phyloP scores from a whole-genome alignment of 352 stramenopile species.

The Globisporangium nagaii region DNA sequence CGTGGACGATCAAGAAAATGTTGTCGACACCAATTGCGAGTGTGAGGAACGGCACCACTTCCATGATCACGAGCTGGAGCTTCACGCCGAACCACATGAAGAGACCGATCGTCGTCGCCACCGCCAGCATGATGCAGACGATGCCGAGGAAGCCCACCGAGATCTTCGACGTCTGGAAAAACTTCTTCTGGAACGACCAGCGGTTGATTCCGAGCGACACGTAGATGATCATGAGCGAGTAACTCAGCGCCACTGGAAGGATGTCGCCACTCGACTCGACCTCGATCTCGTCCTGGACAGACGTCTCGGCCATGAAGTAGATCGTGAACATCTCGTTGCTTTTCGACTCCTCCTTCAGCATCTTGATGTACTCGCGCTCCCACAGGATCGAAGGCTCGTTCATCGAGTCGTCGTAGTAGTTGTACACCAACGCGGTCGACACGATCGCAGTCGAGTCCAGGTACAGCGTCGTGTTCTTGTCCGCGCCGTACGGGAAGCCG shows the following conservation, averaged over 20 bases:
- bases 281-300: constrained; percentile 55
- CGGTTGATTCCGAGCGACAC: constrained; percentile 62
- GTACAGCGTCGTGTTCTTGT: constrained; percentile 49
- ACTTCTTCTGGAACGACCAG: constrained; percentile 35
- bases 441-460: constrained; percentile 41
- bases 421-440: constrained; percentile 53
- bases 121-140: constrained; percentile 49
- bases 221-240: constrained; percentile 64
- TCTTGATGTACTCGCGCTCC: constrained; percentile 56
- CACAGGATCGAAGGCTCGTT: constrained; percentile 47
- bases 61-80: constrained; percentile 69
- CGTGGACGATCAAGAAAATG: constrained; percentile 64
- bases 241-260: constrained; percentile 42
- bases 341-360: constrained; percentile 34
- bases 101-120: constrained; percentile 51
- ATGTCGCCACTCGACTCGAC: constrained; percentile 45
- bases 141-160: constrained; percentile 49
- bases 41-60: constrained; percentile 63
- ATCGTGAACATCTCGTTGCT: constrained; percentile 44
- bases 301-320: constrained; percentile 56
- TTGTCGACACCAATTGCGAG: constrained; percentile 68
- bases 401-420: constrained; percentile 40
- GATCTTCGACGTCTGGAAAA: constrained; percentile 59
- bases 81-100: constrained; percentile 59
- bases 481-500: constrained; percentile 38